phyloP scores from a whole-genome alignment of 1,284 basidiomycete species.

The Cryptococcus wingfieldii region DNA sequence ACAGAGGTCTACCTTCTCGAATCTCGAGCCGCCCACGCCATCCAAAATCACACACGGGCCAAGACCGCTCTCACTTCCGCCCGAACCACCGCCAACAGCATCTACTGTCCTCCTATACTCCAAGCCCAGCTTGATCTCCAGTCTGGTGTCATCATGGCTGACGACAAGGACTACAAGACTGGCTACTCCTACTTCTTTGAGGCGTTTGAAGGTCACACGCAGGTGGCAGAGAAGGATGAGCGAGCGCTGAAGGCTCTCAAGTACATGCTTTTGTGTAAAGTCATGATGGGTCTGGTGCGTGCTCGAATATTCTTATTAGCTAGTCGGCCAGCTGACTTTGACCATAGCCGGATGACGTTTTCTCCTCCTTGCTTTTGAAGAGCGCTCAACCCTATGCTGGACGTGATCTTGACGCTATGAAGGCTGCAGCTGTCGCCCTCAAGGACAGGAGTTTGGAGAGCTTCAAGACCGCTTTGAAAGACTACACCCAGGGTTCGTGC shows the following conservation, averaged over 20 bases:
- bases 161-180: conserved; percentile 97
- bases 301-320: not conserved
- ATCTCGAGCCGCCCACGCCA: conserved; percentile 81
- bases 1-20: conserved; percentile 96
- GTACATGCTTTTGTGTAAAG: conserved; percentile 96
- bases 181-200: conserved; percentile 98
- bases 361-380: conserved; percentile 78
- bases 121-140: conserved; percentile 92
- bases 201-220: conserved; percentile 84
- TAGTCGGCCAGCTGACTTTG: not conserved
- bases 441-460: conserved; percentile 82
- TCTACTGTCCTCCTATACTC: conserved; percentile 92
- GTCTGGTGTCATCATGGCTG: conserved; percentile 85
- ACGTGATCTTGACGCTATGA: conserved; percentile 86
- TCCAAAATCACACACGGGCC: conserved; percentile 89
- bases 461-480: conserved; percentile 80
- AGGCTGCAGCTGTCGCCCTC: conserved; percentile 88
- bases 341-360: conserved; percentile 82
- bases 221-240: conserved; percentile 51
- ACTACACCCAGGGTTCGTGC: conserved; percentile 74
- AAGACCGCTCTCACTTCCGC: conserved; percentile 93
- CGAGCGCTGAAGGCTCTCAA: conserved; percentile 77
- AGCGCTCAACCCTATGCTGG: conserved; percentile 78
- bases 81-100: conserved; percentile 90
- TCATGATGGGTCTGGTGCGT: conserved; percentile 89